A percentile compares a stretch with the other conserved stretches of the same genome.
Evolutionary conservation across 2,329 filamentous ascomycete species (phyloP).

Genomic region (Verticillium nubilum): DNA sequence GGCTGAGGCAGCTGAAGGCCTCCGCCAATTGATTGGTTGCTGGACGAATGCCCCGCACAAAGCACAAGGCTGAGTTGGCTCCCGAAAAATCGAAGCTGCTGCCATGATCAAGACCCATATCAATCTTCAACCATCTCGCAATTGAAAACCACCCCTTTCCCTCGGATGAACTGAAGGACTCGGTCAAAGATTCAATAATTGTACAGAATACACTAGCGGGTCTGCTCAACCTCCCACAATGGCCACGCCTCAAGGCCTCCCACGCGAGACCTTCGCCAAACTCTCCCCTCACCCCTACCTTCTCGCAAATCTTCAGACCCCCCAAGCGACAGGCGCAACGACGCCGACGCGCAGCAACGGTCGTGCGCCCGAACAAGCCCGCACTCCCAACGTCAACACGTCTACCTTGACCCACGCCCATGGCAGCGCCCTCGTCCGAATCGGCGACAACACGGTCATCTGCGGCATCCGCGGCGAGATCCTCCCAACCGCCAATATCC

Average conservation of each 20-base stretch:
- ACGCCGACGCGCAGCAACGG: conserved; percentile 71
- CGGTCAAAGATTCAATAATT: too few species aligned
- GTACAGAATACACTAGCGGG: too few species aligned
- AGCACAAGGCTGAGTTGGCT: neutral
- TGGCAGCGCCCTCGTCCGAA: conserved; percentile 81
- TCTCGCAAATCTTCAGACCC: conserved; percentile 68
- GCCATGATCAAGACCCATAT: neutral
- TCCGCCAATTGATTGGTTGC: neutral
- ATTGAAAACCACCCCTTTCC: neutral
- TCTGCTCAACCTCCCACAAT: conserved; percentile 15
- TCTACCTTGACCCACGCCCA: conserved; percentile 84
- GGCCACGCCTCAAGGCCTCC: conserved; percentile 36
- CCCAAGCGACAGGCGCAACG: conserved; percentile 21
- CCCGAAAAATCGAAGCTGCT: neutral
- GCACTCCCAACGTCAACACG: conserved; percentile 70
- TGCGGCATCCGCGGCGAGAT: conserved; percentile 88
- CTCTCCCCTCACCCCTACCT: conserved; percentile 86
- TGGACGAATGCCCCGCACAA: neutral
- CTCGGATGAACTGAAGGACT: neutral
- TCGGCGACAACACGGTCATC: conserved; percentile 90
- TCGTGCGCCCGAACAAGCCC: conserved; percentile 63
- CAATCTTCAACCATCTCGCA: neutral
- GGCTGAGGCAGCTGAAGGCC: neutral
- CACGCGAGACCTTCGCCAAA: conserved; percentile 74
- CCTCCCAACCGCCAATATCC: conserved; percentile 68